A percentile compares a stretch with the other conserved stretches of the same genome.
Conservation (phyloP, 768 basidiomycete species). For the Sporobolomyces phaffii region DNA sequence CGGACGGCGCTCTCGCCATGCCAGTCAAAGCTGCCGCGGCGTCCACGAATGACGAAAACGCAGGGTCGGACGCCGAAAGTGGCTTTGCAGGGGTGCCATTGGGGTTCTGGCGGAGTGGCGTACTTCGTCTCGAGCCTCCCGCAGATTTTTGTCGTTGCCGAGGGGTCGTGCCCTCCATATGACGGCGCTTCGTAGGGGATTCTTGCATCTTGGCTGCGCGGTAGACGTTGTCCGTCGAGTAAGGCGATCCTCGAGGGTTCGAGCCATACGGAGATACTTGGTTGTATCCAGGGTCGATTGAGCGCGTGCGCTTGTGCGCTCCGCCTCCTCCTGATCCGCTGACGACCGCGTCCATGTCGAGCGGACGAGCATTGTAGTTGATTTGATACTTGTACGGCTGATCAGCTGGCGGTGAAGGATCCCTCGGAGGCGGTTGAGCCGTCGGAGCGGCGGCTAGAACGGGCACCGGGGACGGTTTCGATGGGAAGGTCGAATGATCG, state of each 20-base stretch:
- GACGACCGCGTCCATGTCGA: slow-evolving; percentile 21
- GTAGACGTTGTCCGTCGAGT: slow-evolving; percentile 27
- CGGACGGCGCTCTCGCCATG: slow-evolving; percentile 24
- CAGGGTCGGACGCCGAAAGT: slow-evolving; percentile 13
- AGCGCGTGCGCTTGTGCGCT: slow-evolving; percentile 11
- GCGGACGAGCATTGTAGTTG: slow-evolving; percentile 5
- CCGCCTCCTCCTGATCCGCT: background rate
- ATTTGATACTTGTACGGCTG: slow-evolving; percentile 5
- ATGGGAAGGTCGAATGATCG: no score
- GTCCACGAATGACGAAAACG: slow-evolving; percentile 36
- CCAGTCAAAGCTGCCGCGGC: slow-evolving; percentile 31
- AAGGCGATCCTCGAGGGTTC: slow-evolving; percentile 9
- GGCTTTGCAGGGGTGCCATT: slow-evolving; percentile 1
- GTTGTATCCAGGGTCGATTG: slow-evolving; percentile 10
- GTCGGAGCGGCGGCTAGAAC: background rate
- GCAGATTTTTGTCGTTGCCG: background rate
- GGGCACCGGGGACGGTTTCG: background rate
- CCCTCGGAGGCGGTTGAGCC: no score
- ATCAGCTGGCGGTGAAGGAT: background rate
- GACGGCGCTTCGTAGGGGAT: slow-evolving; percentile 6
- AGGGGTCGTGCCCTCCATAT: background rate
- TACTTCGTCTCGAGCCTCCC: background rate
- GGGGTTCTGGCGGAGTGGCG: background rate
- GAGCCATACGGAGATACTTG: background rate
- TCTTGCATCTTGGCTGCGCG: background rate